Evolutionary conservation across 139 green algal genomes (phyloP).

Genomic region (Astrephomene gubernaculifera): DNA sequence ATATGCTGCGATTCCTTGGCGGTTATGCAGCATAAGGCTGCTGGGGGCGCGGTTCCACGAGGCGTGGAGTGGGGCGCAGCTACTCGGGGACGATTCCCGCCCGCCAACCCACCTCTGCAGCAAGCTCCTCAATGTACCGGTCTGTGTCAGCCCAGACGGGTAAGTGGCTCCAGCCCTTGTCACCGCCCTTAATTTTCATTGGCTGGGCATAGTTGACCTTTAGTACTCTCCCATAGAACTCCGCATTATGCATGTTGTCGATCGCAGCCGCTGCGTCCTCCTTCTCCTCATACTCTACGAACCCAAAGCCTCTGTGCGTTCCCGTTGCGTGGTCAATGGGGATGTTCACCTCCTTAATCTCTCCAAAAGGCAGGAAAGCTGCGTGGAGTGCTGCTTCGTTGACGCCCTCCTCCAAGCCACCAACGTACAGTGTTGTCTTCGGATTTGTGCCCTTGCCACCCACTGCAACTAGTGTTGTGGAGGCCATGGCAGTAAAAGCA

Average conservation of each 20-base stretch:
- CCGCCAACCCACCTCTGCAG: slow-evolving; percentile 9
- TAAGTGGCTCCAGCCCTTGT: slow-evolving; percentile 84
- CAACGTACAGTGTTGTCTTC: slow-evolving; percentile 93
- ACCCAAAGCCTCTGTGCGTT: slow-evolving; percentile 89
- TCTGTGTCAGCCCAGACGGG: slow-evolving; percentile 83
- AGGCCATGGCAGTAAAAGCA: not conserved
- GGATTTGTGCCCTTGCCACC: slow-evolving; percentile 82
- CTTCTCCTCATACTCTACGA: slow-evolving; percentile 92
- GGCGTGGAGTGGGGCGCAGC: not conserved
- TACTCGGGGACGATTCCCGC: not conserved
- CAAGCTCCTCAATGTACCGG: slow-evolving; percentile 35
- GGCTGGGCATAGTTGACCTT: slow-evolving; percentile 92
- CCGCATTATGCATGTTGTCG: slow-evolving; percentile 98
- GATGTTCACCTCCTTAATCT: slow-evolving; percentile 96
- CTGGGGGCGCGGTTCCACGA: not conserved
- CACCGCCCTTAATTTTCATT: slow-evolving; percentile 94
- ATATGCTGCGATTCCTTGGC: not conserved
- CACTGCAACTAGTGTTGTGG: slow-evolving; percentile 71
- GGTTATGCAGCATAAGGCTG: not conserved
- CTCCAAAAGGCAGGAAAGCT: slow-evolving; percentile 97
- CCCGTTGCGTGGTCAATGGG: slow-evolving; percentile 90
- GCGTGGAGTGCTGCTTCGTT: slow-evolving; percentile 91
- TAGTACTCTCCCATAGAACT: slow-evolving; percentile 77
- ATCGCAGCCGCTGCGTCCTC: slow-evolving; percentile 94
- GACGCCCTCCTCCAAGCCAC: slow-evolving; percentile 92